Evolutionary conservation across 2,329 filamentous ascomycete species (phyloP).

Genomic region (Nemania bipapillata): DNA sequence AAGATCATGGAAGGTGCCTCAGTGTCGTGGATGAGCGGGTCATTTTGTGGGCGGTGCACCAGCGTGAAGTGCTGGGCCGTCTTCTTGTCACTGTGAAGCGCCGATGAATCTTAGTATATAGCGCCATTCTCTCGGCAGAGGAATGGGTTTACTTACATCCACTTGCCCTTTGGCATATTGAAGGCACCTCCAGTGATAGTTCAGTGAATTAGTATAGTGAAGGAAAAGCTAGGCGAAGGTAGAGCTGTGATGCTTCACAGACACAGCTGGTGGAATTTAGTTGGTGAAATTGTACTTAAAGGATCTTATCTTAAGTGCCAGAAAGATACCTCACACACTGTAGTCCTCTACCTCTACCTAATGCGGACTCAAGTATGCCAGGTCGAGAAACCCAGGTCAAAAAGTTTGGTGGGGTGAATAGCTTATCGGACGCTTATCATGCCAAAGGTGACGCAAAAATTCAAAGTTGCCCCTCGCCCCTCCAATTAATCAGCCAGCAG

Average conservation of each 20-base stretch:
- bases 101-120: constrained; percentile 18
- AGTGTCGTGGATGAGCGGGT: constrained; percentile 94
- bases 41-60: constrained; percentile 95
- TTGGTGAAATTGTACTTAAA: not conserved
- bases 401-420: constrained; percentile 50
- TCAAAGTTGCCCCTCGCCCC: constrained; percentile 59
- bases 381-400: constrained; percentile 22
- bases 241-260: not conserved
- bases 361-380: not conserved
- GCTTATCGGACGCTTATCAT: constrained; percentile 44
- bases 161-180: constrained; percentile 80
- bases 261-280: not conserved
- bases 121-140: not conserved
- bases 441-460: constrained; percentile 49
- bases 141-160: constrained; percentile 68
- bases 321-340: too few relatives aligned
- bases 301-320: not conserved
- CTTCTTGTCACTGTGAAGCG: constrained; percentile 77
- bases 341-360: not conserved
- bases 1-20: constrained; percentile 90
- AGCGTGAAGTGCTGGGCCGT: constrained; percentile 91
- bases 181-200: constrained; percentile 9
- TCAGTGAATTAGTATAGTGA: not conserved
- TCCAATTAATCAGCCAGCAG: constrained; percentile 46
- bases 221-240: not conserved